Base-by-base conservation (phyloP, 768 basidiomycete species). In the Tulasnella sp. region DNA sequence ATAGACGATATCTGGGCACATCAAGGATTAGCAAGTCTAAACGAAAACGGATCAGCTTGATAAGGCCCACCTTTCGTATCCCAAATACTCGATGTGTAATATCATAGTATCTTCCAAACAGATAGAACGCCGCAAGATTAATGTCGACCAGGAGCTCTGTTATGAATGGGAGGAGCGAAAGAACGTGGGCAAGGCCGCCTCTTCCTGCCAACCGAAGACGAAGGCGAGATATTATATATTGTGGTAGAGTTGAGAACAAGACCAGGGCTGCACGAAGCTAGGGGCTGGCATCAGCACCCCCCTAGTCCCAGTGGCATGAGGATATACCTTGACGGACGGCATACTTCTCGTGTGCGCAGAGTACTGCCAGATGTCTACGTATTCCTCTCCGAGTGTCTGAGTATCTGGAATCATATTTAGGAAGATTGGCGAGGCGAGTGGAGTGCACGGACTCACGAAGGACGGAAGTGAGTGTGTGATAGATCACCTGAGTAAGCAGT, bases 351-450 rank as follows among this genome's bases (percentile, higher is more conserved):
- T 72, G 27, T 69, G 71, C 2, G 73, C 67, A 10, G 83, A 80
- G 59, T 83, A 80, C 64, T 83, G 81, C 86, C 88, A 88, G 32
- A 86, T 83, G 66, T 86, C 85, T 0, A 88, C 90, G 66, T 93
- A 93, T 68, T 93, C 90, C 70, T 93, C 90, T n/a, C 90, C 90
- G 0, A 92, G 75, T 3, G 86, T 90, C 70, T 92, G 89, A 9
- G 77, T 47, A 26, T 56, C 49, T 61, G 26, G 42, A 29, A 4
- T 9, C 47, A 27, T n/a, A 49, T 17, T 23, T 34, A 38, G 23
- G 11, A 54, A 34, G n/a, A 21, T 48, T 42, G 43, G 38, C 24
- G 24, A 24, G 15, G 55, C 21, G 17, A 26, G 49, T 38, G 43
- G 1, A 26, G 23, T 21, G 23, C 1, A 24, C 34, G 38, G 17